Percentiles rank a stretch among this genome's conserved stretches.
Evolutionary conservation across 2,329 filamentous ascomycete species (phyloP).

Genomic region (Trichophyton simii): DNA sequence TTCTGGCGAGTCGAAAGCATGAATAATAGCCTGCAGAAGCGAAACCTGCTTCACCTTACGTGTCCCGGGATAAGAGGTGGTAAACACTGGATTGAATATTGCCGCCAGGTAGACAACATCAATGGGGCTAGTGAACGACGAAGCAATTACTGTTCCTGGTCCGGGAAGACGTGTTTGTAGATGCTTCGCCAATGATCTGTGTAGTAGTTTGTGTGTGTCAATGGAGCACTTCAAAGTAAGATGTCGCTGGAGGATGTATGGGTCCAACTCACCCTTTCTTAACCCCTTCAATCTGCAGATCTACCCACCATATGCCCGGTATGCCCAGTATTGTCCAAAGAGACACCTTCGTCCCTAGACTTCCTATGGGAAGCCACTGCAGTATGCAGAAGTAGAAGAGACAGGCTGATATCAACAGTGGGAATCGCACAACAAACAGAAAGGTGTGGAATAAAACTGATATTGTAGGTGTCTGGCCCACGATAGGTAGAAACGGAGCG

Average conservation of each 20-base stretch:
- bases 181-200: conserved; percentile 57
- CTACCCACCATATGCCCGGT: conserved; percentile 94
- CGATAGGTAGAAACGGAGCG: conserved; percentile 81
- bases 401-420: conserved; percentile 57
- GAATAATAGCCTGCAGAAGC: conserved; percentile 60
- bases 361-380: conserved; percentile 64
- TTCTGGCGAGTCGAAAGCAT: conserved; percentile 53
- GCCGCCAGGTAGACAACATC: conserved; percentile 89
- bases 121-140: conserved; percentile 82
- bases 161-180: conserved; percentile 62
- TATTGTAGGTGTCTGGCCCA: conserved; percentile 50
- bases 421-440: conserved; percentile 70
- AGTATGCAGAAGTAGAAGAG: conserved; percentile 66
- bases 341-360: conserved; percentile 62
- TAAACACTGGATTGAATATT: conserved; percentile 94
- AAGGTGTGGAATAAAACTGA: conserved; percentile 53
- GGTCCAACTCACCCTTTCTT: conserved; percentile 57
- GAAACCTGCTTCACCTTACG: conserved; percentile 64
- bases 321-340: conserved; percentile 80
- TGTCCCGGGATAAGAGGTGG: conserved; percentile 63
- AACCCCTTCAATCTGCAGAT: conserved; percentile 94
- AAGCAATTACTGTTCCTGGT: conserved; percentile 69
- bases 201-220: not conserved
- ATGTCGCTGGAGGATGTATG: not conserved
- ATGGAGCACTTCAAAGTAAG: not conserved